These are phyloP conservation scores for Ogataea corticis DNA, from an alignment of 805 yeast genomes.

Conservation along the genomic window DNA sequence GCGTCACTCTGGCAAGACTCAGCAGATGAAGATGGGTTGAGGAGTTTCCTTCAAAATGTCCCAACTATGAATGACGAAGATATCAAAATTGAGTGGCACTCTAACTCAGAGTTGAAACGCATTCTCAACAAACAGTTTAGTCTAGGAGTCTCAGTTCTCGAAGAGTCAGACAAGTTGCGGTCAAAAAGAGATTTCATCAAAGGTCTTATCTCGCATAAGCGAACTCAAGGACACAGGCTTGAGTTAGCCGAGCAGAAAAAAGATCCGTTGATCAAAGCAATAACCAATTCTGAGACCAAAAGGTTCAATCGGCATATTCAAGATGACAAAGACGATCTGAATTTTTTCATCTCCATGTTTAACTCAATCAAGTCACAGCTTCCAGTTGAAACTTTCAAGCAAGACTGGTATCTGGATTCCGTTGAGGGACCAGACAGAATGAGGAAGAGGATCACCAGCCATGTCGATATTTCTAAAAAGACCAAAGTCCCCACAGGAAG, in stretches of 20 bases:
- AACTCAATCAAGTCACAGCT: conserved; percentile 43
- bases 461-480: conserved; percentile 18
- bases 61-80: conserved; percentile 25
- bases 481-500: conserved; percentile 35
- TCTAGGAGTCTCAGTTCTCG: conserved; percentile 3
- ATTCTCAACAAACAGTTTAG: conserved; percentile 13
- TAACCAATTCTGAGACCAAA: conserved; percentile 46
- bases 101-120: conserved; percentile 10
- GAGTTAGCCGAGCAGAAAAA: conserved; percentile 27
- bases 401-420: conserved; percentile 56
- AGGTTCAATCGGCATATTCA: conserved; percentile 56
- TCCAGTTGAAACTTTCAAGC: conserved; percentile 20
- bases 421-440: conserved; percentile 71
- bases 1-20: not conserved
- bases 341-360: conserved; percentile 49
- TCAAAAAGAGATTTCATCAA: conserved; percentile 7
- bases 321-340: conserved; percentile 63
- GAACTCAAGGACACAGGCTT: not conserved
- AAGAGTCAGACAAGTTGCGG: not conserved
- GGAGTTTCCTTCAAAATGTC: conserved; percentile 6
- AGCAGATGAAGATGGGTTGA: not conserved
- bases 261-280: conserved; percentile 37
- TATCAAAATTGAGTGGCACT: conserved; percentile 11
- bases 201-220: not conserved
- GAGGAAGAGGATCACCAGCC: conserved; percentile 60